These are phyloP conservation scores for Tolypocladium nubicola DNA, from an alignment of 2,329 filamentous ascomycete species.

Conservation along the genomic window DNA sequence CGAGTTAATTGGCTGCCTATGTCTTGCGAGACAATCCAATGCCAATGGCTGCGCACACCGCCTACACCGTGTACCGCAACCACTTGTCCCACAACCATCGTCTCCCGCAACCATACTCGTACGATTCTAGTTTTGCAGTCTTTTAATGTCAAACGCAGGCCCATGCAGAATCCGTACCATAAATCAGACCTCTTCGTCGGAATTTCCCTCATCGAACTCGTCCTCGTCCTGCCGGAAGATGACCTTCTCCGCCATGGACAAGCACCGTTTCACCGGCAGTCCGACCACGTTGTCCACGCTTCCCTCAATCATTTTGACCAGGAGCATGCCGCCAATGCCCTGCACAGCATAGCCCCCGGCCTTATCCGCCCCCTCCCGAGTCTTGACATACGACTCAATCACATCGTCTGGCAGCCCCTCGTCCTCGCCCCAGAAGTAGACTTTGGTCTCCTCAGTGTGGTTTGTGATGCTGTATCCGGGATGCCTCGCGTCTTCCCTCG, in stretches of 20 bases:
- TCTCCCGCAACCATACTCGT: not conserved
- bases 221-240: slow-evolving; percentile 63
- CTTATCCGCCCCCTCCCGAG: slow-evolving; percentile 89
- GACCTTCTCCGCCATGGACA: slow-evolving; percentile 83
- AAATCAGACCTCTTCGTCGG: slow-evolving; percentile 22
- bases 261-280: slow-evolving; percentile 65
- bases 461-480: slow-evolving; percentile 79
- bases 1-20: not conserved
- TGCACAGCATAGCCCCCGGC: slow-evolving; percentile 94
- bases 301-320: slow-evolving; percentile 84
- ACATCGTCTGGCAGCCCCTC: slow-evolving; percentile 64
- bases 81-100: too few relatives aligned
- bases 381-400: slow-evolving; percentile 67
- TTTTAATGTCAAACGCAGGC: too few relatives aligned
- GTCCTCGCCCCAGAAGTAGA: slow-evolving; percentile 65
- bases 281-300: slow-evolving; percentile 92
- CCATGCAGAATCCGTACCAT: not conserved
- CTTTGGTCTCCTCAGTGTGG: slow-evolving; percentile 80
- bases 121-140: not conserved
- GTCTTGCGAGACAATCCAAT: not conserved
- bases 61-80: not conserved
- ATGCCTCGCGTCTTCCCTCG: slow-evolving; percentile 65
- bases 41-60: not conserved
- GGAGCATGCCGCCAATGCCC: slow-evolving; percentile 71
- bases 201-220: slow-evolving; percentile 38